Evolutionary conservation across 768 basidiomycete species (phyloP), one percentile per base, ranked within the genome.

Genomic region (Lentinula edodes): DNA sequence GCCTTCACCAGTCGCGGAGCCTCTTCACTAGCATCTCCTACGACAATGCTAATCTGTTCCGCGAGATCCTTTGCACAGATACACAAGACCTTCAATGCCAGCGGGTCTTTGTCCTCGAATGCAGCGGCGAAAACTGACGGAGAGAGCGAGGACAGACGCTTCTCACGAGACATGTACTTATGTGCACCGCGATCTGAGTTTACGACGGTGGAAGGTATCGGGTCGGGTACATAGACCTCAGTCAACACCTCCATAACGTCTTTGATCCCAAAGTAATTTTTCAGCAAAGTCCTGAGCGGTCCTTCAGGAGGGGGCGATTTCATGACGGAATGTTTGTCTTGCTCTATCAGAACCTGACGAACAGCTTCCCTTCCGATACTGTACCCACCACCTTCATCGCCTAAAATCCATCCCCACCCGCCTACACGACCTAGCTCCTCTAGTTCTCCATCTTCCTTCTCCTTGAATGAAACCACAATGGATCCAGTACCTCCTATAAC

Each of bases 401-500:
- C 90, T 10, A 92, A 76, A 18, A 92, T 85, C 89, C 90, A 91
- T 0, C 91, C 90, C 88, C 88, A 91, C 0, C 91, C 90, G 3
- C 91, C 90, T 35, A 83, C 79, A 6, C 91, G 80, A 1, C 85
- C 89, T 45, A 90, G 79, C 66, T 90, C 86, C 52, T 81, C 69
- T 20, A 89, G 75, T 7, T 74, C 74, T 10, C 69, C 74, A 5
- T 71, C 71, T 0, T 66, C 53, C 39, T 13, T 72, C 48, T 80
- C 76, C 55, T 74, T 74, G 73, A 91, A 92, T 59, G 84, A 83
- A 15, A 88, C 86, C 38, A 87, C 82, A 66, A 86, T 90, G 10
- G 88, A 86, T 2, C 93, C 93, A 0, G 93, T 96, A 13, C 93
- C 93, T 1, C 81, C 87, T 62, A 95, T 88, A 55, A 86, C 87